phyloP scores from a whole-genome alignment of 805 yeast species.

The Ogataea degrootiae region DNA sequence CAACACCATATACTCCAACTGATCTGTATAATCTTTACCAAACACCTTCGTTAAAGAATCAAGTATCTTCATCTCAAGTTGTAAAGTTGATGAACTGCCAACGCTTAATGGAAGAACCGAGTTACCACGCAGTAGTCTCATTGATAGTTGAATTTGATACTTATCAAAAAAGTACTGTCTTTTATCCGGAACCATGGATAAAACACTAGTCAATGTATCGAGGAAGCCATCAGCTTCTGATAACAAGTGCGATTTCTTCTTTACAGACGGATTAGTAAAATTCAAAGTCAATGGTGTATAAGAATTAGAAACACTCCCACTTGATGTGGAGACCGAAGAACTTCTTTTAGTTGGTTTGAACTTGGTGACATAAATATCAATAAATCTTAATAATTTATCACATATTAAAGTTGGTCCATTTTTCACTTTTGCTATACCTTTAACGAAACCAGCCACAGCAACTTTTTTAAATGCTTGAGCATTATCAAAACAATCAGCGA shows the following conservation, averaged over 20 bases:
- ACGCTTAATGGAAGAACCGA: conserved; percentile 1
- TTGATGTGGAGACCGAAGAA: too few species aligned
- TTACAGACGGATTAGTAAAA: too few species aligned
- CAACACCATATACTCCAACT: conserved; percentile 13
- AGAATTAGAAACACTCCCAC: too few species aligned
- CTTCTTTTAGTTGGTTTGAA: conserved; percentile 1
- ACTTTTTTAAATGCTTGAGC: not conserved
- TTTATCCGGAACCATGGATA: conserved; percentile 15
- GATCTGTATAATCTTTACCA: conserved; percentile 18
- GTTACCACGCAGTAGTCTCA: conserved; percentile 14
- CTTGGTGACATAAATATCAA: conserved; percentile 7
- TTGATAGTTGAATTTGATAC: conserved; percentile 18
- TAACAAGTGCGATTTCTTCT: not conserved
- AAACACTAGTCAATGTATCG: conserved; percentile 1
- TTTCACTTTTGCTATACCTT: not conserved
- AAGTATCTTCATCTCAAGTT: conserved; percentile 8
- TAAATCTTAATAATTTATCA: conserved; percentile 9
- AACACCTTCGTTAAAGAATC: conserved; percentile 3
- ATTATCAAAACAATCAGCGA: not conserved
- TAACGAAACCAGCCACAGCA: conserved; percentile 1
- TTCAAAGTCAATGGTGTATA: too few species aligned
- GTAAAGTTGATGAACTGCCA: conserved; percentile 3
- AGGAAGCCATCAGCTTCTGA: not conserved
- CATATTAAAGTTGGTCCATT: conserved; percentile 8
- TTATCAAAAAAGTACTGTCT: conserved; percentile 19